These are phyloP conservation scores for Panicum virgatum DNA, from an alignment of 202 grass and related monocot genomes.

Conservation along the genomic window DNA sequence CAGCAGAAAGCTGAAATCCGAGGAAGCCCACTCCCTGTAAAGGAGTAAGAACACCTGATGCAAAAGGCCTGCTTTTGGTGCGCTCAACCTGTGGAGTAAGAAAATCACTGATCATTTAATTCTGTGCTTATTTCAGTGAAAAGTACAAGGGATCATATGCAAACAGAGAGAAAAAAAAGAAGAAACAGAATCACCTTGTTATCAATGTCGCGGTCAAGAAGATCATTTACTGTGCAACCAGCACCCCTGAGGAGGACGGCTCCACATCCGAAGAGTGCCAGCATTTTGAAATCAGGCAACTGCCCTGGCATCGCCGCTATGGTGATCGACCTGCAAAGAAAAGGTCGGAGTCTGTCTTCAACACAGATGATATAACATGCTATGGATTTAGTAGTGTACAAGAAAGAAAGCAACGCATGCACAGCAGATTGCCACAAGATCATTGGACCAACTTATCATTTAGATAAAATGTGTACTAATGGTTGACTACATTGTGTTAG, in stretches of 20 bases:
- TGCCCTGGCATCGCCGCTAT: slow-evolving; percentile 58
- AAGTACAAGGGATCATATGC: not conserved
- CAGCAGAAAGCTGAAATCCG: slow-evolving; percentile 67
- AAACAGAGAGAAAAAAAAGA: not conserved
- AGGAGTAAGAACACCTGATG: slow-evolving; percentile 69
- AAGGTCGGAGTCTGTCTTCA: slow-evolving; percentile 16
- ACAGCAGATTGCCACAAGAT: not conserved
- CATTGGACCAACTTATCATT: not conserved
- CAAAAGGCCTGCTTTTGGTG: slow-evolving; percentile 73
- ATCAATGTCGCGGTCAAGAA: slow-evolving; percentile 81
- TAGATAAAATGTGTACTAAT: not conserved
- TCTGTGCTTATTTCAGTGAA: not conserved
- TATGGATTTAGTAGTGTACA: too few species aligned
- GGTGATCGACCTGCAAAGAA: slow-evolving; percentile 66
- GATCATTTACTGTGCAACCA: slow-evolving; percentile 86
- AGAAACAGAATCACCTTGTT: slow-evolving; percentile 52
- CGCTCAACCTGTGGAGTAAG: slow-evolving; percentile 58
- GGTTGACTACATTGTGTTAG: not conserved
- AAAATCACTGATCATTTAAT: not conserved
- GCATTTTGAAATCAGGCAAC: slow-evolving; percentile 81
- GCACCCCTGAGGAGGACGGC: slow-evolving; percentile 77
- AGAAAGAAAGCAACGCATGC: not conserved
- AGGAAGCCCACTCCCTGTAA: slow-evolving; percentile 76
- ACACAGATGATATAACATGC: too few species aligned
- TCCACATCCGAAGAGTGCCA: slow-evolving; percentile 75